Conservation (phyloP, 257 asterid genomes). For the Solanum sitiens region DNA sequence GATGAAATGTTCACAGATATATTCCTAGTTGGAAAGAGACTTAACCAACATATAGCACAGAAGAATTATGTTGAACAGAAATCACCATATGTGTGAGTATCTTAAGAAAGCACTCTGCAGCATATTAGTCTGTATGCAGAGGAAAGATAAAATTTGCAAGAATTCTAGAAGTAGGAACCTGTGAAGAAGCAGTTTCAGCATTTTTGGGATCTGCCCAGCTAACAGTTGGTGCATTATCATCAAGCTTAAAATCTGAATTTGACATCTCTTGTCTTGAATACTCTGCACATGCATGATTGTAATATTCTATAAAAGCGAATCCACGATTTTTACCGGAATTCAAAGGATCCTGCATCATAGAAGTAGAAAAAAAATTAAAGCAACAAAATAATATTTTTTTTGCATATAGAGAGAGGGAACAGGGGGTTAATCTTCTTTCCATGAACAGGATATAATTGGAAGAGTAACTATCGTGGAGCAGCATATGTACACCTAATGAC, state of each 20-base stretch:
- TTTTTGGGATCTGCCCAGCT: constrained; percentile 98
- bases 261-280: constrained; percentile 90
- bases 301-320: constrained; percentile 80
- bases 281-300: constrained; percentile 97
- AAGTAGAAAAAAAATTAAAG: background rate
- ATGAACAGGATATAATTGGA: background rate
- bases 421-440: background rate
- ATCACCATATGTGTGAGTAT: background rate
- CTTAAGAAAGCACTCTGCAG: background rate
- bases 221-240: constrained; percentile 89
- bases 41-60: background rate
- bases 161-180: constrained; percentile 30
- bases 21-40: background rate
- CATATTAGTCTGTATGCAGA: background rate
- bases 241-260: constrained; percentile 66
- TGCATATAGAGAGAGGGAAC: background rate
- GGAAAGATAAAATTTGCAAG: background rate
- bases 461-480: background rate
- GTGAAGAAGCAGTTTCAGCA: constrained; percentile 75
- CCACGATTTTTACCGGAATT: constrained; percentile 87
- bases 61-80: background rate
- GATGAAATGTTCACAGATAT: background rate
- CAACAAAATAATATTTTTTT: background rate
- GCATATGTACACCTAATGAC: background rate
- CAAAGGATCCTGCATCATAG: constrained; percentile 54